Conservation (phyloP, 1,284 basidiomycete genomes). For the Cutaneotrichosporon sp. region DNA sequence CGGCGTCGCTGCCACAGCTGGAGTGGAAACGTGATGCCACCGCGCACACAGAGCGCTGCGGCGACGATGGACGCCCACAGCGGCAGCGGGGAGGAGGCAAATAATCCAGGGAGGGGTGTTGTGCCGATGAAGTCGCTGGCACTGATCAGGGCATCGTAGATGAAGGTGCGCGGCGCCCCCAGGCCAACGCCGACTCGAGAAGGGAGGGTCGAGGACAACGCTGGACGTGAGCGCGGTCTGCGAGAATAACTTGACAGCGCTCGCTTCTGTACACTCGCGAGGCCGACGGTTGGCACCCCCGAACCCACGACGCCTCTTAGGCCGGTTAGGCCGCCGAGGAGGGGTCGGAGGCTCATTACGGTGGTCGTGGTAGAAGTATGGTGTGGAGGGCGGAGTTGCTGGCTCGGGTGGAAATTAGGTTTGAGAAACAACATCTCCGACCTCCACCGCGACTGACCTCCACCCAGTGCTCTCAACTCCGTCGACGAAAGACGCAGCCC, state of each 20-base stretch:
- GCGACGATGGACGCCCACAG: background rate
- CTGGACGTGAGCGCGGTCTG: too few relatives aligned
- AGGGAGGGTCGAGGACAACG: too few relatives aligned
- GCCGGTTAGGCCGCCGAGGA: background rate
- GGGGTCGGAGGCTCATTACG: conserved; percentile 2
- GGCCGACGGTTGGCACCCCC: background rate
- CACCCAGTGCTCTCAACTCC: background rate
- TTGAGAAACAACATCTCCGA: background rate
- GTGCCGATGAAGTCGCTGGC: background rate
- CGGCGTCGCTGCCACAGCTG: conserved; percentile 51
- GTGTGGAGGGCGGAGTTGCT: background rate
- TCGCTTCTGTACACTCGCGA: too few relatives aligned
- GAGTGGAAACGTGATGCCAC: conserved; percentile 50
- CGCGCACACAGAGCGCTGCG: conserved; percentile 50
- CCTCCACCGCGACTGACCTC: background rate
- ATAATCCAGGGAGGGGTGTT: background rate
- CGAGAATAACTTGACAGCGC: too few relatives aligned
- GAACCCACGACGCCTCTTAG: background rate
- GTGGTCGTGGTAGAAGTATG: background rate
- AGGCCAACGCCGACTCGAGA: too few relatives aligned
- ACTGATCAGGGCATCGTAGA: background rate
- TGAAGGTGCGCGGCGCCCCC: background rate
- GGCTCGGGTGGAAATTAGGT: background rate
- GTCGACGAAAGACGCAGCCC: too few relatives aligned
- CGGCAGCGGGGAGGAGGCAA: background rate